Base-by-base conservation (phyloP, 352 stramenopile species). In the Blastocystis hominis region DNA sequence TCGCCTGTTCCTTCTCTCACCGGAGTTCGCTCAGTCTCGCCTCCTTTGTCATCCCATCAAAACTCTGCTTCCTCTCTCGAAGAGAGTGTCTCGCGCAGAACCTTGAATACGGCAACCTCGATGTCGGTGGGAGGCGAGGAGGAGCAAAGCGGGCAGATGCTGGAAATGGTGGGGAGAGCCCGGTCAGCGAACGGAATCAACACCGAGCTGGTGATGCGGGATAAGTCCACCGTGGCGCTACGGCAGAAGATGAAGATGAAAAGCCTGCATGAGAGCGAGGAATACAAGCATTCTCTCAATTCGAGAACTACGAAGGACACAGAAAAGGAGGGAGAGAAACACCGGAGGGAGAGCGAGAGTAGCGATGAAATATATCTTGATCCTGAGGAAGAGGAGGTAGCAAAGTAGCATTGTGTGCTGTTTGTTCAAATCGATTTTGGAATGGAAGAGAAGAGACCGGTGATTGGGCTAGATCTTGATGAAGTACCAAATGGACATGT, bases 381-480 rank as follows among this genome's bases (percentile, higher is more conserved):
- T 24, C 66, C 47, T 84, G 72, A 84, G 66, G 10, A 44, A 20
- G 72, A 42, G 30, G 50, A 56, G 38, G 9, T 34, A 66, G 9
- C 13, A 15, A 50, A 3, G 66, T 44, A 66, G 44, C 20, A 4
- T 62, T 80, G 10, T 80, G 46, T 38, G 15, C 20, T 84, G 72
- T 84, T 84, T 68, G 56, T 84, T 68, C 54, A 20, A 72, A 13
- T 66, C 56, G 13, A 24, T 10, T 66, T 40, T 17, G 30, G 9
- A 30, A 84, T 66, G 72, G n/a, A 53, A 20, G 34, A 15, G n/a
- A 42, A 47, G 50, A 64, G 44, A 64, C 72, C 72, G 1, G 44
- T 84, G 20, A 84, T 84, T 47, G 72, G 72, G 15, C 36, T 84
- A 7, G 72, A 84, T 64, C 44, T 84, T 36, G 72, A 84, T 30